These are phyloP conservation scores for Malbranchea zuffiana DNA, from an alignment of 2,329 filamentous ascomycete genomes.

Conservation along the genomic window DNA sequence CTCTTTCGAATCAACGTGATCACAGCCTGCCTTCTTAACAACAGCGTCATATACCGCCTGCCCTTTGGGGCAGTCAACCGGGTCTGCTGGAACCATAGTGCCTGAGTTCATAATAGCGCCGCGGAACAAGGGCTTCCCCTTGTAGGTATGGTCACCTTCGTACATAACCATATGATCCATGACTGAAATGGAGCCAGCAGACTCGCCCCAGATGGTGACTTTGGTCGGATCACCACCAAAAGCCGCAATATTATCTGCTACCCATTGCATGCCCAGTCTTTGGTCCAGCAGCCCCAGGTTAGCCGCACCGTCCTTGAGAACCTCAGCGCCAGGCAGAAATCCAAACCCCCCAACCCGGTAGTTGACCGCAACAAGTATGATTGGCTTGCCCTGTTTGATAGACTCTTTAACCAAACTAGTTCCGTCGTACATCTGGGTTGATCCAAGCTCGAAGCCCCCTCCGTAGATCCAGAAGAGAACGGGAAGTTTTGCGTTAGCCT, in stretches of 20 bases:
- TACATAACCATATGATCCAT: constrained; percentile 67
- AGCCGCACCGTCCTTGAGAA: constrained; percentile 53
- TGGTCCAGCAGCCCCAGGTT: constrained; percentile 67
- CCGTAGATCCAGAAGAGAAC: constrained; percentile 64
- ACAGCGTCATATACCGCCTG: constrained; percentile 46
- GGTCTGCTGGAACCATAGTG: constrained; percentile 49
- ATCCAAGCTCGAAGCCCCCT: constrained; percentile 43
- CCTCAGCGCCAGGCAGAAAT: constrained; percentile 58
- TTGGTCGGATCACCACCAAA: constrained; percentile 73
- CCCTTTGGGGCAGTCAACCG: constrained; percentile 54
- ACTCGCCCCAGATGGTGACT: constrained; percentile 71
- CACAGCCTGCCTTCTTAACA: constrained; percentile 38
- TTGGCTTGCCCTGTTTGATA: constrained; percentile 46
- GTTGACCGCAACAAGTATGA: constrained; percentile 67
- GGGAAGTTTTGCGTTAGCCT: constrained; percentile 44
- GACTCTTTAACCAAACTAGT: constrained; percentile 27
- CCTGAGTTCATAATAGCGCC: constrained; percentile 70
- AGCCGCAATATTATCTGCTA: constrained; percentile 61
- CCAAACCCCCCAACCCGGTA: constrained; percentile 67
- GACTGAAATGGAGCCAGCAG: constrained; percentile 60
- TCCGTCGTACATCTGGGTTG: constrained; percentile 34
- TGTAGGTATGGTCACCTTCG: constrained; percentile 61
- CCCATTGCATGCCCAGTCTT: constrained; percentile 61
- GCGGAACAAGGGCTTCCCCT: constrained; percentile 62
- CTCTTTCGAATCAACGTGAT: constrained; percentile 27